A percentile compares a stretch with the other conserved stretches of the same genome.
phyloP scores from a whole-genome alignment of 306 rosid genomes.

The Carpinus fangiana region DNA sequence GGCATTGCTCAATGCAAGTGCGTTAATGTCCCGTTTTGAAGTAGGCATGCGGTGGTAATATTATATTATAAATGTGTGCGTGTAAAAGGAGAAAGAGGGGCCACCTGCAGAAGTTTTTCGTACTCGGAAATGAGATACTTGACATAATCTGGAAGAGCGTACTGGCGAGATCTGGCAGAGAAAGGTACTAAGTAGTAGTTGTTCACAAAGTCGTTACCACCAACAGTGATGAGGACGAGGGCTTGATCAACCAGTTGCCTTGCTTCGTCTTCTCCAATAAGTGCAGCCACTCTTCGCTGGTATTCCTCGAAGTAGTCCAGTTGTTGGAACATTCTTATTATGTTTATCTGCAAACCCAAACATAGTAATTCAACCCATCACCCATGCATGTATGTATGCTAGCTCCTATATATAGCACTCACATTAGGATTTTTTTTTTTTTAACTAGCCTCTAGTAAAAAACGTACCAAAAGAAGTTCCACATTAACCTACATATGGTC shows the following conservation, averaged over 20 bases:
- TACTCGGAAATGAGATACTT: conserved; percentile 55
- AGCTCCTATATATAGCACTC: too few relatives aligned
- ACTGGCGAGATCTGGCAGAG: conserved; percentile 83
- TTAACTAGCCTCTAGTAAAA: too few relatives aligned
- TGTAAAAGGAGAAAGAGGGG: neutral
- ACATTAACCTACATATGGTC: too few relatives aligned
- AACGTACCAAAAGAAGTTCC: too few relatives aligned
- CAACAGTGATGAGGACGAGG: conserved; percentile 62
- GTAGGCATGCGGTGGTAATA: too few relatives aligned
- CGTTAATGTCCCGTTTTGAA: too few relatives aligned
- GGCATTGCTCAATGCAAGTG: too few relatives aligned
- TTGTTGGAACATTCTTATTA: conserved; percentile 65
- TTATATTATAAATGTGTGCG: neutral
- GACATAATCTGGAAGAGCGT: conserved; percentile 57
- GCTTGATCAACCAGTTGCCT: conserved; percentile 44
- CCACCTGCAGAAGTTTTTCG: conserved; percentile 55
- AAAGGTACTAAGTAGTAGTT: conserved; percentile 73
- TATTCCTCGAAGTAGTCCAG: conserved; percentile 53
- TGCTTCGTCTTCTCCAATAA: conserved; percentile 45
- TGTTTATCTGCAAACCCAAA: conserved; percentile 50
- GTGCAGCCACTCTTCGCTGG: conserved; percentile 50
- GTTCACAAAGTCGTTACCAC: conserved; percentile 90
- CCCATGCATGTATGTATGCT: too few relatives aligned
- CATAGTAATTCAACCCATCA: neutral
- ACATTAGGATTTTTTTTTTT: too few relatives aligned